Evolutionary conservation across 2,329 filamentous ascomycete genomes (phyloP).

Genomic region (Paecilomyces sp.): DNA sequence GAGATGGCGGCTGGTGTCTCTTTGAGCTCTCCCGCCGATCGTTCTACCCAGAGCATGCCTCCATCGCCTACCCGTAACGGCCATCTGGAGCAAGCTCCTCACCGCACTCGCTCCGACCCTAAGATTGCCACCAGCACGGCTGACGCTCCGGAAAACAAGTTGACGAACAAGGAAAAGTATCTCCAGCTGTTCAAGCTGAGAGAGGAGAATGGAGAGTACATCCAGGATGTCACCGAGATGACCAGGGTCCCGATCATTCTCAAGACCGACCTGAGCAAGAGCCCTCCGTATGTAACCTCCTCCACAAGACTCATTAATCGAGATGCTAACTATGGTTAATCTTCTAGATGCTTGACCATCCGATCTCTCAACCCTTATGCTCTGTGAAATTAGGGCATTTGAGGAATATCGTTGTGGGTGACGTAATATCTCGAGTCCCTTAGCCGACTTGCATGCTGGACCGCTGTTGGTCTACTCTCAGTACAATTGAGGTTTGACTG

Average conservation of each 20-base stretch:
- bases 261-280: slow-evolving; percentile 97
- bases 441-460: background rate
- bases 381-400: slow-evolving; percentile 29
- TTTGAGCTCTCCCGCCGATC: slow-evolving; percentile 61
- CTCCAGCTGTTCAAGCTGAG: slow-evolving; percentile 80
- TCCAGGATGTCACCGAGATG: slow-evolving; percentile 98
- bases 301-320: background rate
- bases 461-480: background rate
- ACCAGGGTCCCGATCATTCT: slow-evolving; percentile 93
- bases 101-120: slow-evolving; percentile 90
- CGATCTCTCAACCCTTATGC: slow-evolving; percentile 46
- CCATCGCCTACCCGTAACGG: slow-evolving; percentile 78
- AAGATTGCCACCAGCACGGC: slow-evolving; percentile 63
- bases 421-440: background rate
- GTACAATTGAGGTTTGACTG: background rate
- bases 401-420: background rate
- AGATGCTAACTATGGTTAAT: slow-evolving; percentile 13
- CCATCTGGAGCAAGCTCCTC: slow-evolving; percentile 60
- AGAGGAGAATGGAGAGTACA: slow-evolving; percentile 90
- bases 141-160: slow-evolving; percentile 69
- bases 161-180: slow-evolving; percentile 95
- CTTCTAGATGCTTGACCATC: slow-evolving; percentile 41
- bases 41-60: slow-evolving; percentile 90
- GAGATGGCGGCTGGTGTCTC: slow-evolving; percentile 89
- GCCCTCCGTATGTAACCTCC: slow-evolving; percentile 78